These are phyloP conservation scores for Pyrenula aspistea DNA, from an alignment of 495 filamentous ascomycete species.

Conservation along the genomic window DNA sequence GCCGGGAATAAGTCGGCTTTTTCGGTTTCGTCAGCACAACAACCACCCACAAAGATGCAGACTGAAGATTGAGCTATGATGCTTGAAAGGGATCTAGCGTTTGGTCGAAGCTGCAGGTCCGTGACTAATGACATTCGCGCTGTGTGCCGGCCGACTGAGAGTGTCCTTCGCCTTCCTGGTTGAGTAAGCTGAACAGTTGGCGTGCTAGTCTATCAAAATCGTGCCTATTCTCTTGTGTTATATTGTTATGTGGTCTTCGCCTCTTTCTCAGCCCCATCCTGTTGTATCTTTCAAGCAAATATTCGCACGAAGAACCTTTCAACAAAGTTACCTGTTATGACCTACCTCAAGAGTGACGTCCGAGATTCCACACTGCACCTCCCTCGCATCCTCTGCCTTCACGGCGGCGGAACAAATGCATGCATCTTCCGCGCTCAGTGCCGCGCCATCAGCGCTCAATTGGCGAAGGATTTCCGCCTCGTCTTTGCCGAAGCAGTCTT, in stretches of 20 bases:
- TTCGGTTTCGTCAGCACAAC: background rate
- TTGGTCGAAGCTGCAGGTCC: background rate
- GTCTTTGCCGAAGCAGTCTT: conserved; percentile 49
- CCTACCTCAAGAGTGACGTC: background rate
- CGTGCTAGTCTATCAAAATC: background rate
- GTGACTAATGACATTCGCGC: background rate
- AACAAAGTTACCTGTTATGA: background rate
- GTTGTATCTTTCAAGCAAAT: background rate
- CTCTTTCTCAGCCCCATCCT: background rate
- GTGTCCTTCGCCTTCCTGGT: background rate
- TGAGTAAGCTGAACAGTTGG: background rate
- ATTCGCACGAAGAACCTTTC: background rate
- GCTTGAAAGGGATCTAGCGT: background rate
- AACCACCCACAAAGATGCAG: background rate
- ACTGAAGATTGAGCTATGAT: background rate
- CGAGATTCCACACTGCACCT: conserved; percentile 18
- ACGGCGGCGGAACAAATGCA: conserved; percentile 53
- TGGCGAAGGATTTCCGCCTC: conserved; percentile 41
- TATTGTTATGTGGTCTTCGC: background rate
- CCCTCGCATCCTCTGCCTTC: conserved; percentile 55
- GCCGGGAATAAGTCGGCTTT: background rate
- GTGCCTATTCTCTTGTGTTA: background rate
- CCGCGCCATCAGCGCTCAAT: conserved; percentile 31
- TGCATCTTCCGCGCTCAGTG: conserved; percentile 48
- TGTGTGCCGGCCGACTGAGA: background rate